Conservation (phyloP, 176 grass and related monocot genomes). For the Ensete ventricosum region DNA sequence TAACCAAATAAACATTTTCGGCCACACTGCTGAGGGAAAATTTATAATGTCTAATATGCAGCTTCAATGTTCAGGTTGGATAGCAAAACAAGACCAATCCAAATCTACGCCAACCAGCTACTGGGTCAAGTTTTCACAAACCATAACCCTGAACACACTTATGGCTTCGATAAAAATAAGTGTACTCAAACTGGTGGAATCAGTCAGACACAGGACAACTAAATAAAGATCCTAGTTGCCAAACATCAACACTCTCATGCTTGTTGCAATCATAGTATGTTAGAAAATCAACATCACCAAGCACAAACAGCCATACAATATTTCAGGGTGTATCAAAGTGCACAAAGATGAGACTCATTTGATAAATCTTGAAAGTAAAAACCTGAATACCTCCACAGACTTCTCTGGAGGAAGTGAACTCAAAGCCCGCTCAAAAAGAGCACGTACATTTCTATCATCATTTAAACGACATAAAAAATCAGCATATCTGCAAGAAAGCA, state of each 20-base stretch:
- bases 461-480: slow-evolving; percentile 94
- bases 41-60: background rate
- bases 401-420: slow-evolving; percentile 86
- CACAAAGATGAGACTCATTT: background rate
- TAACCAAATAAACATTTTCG: background rate
- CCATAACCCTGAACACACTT: background rate
- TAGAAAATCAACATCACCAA: background rate
- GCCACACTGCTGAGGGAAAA: too few species aligned
- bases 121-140: background rate
- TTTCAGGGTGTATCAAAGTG: background rate
- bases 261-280: background rate
- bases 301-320: background rate
- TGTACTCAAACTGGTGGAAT: too few species aligned
- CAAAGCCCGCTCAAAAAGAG: slow-evolving; percentile 85
- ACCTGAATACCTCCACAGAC: slow-evolving; percentile 63
- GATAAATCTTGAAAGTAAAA: background rate
- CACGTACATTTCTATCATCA: slow-evolving; percentile 96
- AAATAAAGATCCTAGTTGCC: background rate
- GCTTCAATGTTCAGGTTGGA: background rate
- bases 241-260: background rate
- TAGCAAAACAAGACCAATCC: background rate
- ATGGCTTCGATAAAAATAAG: background rate
- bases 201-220: too few species aligned
- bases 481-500: slow-evolving; percentile 54
- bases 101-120: too few species aligned